Base-by-base conservation (phyloP, 441 rosid species). In the Jatropha multifida region DNA sequence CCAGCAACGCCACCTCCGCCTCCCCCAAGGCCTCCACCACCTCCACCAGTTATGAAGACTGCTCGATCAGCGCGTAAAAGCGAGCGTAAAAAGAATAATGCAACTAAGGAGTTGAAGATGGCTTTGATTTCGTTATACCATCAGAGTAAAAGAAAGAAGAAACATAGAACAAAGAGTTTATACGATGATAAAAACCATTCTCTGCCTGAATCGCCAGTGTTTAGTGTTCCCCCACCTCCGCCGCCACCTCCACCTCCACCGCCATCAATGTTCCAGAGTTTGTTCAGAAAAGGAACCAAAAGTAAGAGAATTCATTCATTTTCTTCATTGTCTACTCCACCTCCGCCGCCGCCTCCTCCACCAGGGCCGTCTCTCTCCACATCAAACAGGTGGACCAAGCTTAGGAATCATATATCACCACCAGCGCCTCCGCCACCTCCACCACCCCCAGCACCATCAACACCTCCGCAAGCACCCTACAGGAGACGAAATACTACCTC, bases 61-160 rank as follows among this genome's bases (percentile, higher is more conserved):
- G 26, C 56, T 11, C 46, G 71, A 69, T 68, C 81, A 48, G 85
- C 72, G 75, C 79, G 63, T 66, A 87, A 86, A 79, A 91, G 80
- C 42, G 85, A 74, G 75, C 79, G 63, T 66, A 87, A 85, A 79
- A 91, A 81, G 76, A 90, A 85, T 48, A 90, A 83, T 75, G 88
- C 97, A 32, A 89, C 92, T 2, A 86, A 83, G 83, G 98, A 93
- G 86, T 83, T 93, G 61, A 90, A 85, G 83, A 85, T 81, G 91
- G 94, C 77, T 23, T 76, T 93, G 4, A 84, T 90, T 64, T 86
- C 95, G 10, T 76, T 91, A 41, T 77, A 83, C 54, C 85, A 85
- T 70, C 90, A 86, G 71, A 85, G 87, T 62, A 91, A 86, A 79
- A 81, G 76, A 78, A 91, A 86, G 86, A 87, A 76, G 85, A 91